Evolutionary conservation across 805 yeast genomes (phyloP), one percentile per base, ranked within the genome.

Genomic region (Kodamaea lidongshanica): DNA sequence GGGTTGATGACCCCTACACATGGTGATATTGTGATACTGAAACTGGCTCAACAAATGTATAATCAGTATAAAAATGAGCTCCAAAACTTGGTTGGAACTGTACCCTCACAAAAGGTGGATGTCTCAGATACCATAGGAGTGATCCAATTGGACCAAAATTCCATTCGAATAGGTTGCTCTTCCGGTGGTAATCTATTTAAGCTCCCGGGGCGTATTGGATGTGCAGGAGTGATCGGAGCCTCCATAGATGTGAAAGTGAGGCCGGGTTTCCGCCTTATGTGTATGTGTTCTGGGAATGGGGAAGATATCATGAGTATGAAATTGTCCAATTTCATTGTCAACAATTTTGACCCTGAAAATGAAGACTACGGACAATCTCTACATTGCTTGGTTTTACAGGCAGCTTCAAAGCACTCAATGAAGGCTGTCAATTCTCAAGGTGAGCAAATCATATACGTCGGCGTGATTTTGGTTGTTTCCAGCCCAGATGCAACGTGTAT

Each of bases 151-250:
- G 28, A 28, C 4, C 13, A 12, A 4, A 24, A 19, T 14, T 27
- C 18, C 11, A 48, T 46, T 6, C 47, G 19, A 15, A 39, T 42
- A 18, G 69, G 65, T 0, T 45, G 67, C 0, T 71, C 77, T 1
- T 72, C 77, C 0, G 79, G 79, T 2, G 79, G 79, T 0, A 67
- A 69, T 32, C 54, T 69, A 35, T 61, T 70, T 45, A 70, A 72
- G 37, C 37, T 56, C 2, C 65, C 67, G 0, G 74, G 76, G 0
- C 39, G 79, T 30, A 50, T 71, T 3, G 76, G 79, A 6, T 72
- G 77, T 50, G 74, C 78, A 7, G 75, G 70, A 0, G 38, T 71
- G 1, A 42, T 60, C 2, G 79, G 79, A 2, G 52, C 70, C 2
- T 70, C 70, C 1, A 48, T 61, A 11, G 70, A 50, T 30, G 44